phyloP scores from a whole-genome alignment of 352 stramenopile genomes.

The Phytophthora pseudosyringae region DNA sequence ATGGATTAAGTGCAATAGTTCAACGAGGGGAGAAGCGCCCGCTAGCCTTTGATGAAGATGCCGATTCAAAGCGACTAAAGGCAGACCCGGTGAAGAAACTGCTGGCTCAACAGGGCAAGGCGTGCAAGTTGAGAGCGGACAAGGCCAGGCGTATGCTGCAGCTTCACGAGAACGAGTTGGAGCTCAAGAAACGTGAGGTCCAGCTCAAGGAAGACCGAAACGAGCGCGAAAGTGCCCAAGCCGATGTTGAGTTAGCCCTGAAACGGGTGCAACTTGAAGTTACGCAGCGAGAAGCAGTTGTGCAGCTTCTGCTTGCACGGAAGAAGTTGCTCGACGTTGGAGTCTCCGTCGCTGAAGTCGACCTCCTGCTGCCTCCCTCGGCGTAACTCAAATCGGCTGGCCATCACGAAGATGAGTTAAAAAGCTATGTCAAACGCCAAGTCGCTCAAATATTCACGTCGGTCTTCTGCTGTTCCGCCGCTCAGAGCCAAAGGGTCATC shows the following conservation, averaged over 20 bases:
- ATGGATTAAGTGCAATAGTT: neutral
- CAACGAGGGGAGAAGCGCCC: neutral
- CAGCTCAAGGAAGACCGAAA: neutral
- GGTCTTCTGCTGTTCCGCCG: neutral
- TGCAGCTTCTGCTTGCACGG: neutral
- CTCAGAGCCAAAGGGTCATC: neutral
- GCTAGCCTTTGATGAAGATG: neutral
- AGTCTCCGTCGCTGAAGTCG: neutral
- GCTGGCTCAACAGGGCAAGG: neutral
- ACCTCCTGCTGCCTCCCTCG: neutral
- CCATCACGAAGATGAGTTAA: neutral
- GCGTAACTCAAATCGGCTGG: neutral
- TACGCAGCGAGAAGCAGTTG: neutral
- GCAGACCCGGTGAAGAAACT: neutral
- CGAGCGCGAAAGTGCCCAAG: neutral
- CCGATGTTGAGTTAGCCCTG: neutral
- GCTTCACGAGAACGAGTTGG: neutral
- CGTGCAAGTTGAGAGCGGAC: neutral
- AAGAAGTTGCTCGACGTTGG: neutral
- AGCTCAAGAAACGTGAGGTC: neutral
- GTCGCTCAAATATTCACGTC: neutral
- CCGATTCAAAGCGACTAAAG: neutral
- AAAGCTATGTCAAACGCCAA: neutral
- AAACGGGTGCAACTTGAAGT: neutral
- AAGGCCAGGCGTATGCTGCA: too few relatives aligned